phyloP scores from a whole-genome alignment of 306 rosid species.

The Dalbergia cultrata region DNA sequence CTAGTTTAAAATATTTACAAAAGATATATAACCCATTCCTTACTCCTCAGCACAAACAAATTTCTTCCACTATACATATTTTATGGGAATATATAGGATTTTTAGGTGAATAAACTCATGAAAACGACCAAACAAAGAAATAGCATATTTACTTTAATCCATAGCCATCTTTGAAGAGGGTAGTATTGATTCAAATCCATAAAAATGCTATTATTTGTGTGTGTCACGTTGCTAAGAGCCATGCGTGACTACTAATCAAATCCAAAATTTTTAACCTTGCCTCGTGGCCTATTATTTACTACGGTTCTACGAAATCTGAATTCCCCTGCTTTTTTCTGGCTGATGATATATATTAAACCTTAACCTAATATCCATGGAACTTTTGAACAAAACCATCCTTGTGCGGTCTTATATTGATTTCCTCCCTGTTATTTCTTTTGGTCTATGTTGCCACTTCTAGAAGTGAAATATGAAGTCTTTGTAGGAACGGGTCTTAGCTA shows the following conservation, averaged over 20 bases:
- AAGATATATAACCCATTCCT: too few species aligned
- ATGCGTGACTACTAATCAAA: background rate
- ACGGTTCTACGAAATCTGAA: background rate
- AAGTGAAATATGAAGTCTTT: background rate
- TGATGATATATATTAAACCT: background rate
- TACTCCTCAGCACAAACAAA: too few species aligned
- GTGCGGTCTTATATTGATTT: background rate
- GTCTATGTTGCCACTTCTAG: background rate
- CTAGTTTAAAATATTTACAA: too few species aligned
- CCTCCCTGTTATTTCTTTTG: slow-evolving; percentile 5
- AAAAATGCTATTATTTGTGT: background rate
- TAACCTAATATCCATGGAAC: background rate
- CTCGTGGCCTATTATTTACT: background rate
- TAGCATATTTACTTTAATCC: background rate
- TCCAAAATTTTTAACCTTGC: background rate
- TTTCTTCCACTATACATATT: too few species aligned
- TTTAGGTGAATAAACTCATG: background rate
- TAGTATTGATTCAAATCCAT: background rate
- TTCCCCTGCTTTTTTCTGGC: background rate
- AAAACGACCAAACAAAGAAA: background rate
- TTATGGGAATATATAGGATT: background rate
- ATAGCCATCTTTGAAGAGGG: background rate
- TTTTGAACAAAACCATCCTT: background rate
- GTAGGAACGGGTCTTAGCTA: background rate
- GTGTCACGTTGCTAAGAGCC: background rate